Conservation (phyloP, 352 stramenopile species). For the Pythium angustatum region DNA sequence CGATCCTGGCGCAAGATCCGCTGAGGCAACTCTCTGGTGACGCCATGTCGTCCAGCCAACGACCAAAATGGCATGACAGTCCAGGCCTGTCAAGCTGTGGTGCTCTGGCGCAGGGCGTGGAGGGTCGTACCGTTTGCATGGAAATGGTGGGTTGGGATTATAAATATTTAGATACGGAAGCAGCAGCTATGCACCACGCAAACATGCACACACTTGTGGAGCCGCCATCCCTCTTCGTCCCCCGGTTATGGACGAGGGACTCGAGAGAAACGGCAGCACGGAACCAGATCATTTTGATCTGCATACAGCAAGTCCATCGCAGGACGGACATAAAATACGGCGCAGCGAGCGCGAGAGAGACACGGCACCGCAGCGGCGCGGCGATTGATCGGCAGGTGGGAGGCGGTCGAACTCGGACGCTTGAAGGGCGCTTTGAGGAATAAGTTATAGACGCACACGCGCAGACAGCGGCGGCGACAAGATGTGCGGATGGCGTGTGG, state of each 20-base stretch:
- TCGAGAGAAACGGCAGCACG: too few species aligned
- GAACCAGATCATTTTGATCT: too few species aligned
- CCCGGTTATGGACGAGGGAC: too few species aligned
- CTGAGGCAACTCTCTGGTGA: background rate
- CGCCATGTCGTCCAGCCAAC: too few species aligned
- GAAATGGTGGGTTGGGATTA: background rate
- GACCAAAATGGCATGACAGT: too few species aligned
- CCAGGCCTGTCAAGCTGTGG: too few species aligned
- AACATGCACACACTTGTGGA: background rate
- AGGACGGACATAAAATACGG: background rate
- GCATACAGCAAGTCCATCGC: slow-evolving; percentile 2
- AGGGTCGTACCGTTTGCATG: too few species aligned
- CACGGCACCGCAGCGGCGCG: background rate
- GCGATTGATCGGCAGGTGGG: background rate
- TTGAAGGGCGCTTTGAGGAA: slow-evolving; percentile 5
- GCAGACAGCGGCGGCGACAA: background rate
- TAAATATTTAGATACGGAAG: slow-evolving; percentile 5
- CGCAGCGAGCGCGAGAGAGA: background rate
- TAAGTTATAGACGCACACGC: slow-evolving; percentile 1
- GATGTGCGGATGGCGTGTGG: background rate
- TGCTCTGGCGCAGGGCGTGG: too few species aligned
- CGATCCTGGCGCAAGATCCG: background rate
- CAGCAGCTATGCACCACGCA: background rate
- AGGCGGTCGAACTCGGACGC: background rate
- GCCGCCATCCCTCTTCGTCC: too few species aligned